These are phyloP conservation scores for Quercus phellos DNA, from an alignment of 331 rosid species.

Conservation along the genomic window DNA sequence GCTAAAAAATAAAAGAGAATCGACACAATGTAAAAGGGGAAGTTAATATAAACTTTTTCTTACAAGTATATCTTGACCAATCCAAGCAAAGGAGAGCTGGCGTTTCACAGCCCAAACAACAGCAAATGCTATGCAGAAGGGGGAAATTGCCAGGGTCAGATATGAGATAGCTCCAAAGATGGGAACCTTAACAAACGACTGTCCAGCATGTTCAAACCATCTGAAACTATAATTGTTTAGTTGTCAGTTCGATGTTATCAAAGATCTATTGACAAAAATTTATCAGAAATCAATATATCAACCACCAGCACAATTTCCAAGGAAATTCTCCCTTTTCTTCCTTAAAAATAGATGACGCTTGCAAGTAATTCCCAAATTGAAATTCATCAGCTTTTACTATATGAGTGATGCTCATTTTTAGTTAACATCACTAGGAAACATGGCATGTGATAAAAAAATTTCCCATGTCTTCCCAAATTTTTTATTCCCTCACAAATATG, in stretches of 20 bases:
- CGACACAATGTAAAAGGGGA: constrained; percentile 3
- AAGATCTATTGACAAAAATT: constrained; percentile 12
- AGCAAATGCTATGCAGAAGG: constrained; percentile 83
- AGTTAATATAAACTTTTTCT: constrained; percentile 32
- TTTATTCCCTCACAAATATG: not conserved
- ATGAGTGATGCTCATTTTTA: not conserved
- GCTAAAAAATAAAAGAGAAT: not conserved
- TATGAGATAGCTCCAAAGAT: constrained; percentile 83
- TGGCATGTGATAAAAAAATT: not conserved
- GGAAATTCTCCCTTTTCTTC: not conserved
- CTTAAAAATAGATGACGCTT: constrained; percentile 1
- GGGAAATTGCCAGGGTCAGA: constrained; percentile 81
- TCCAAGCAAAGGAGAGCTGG: constrained; percentile 66
- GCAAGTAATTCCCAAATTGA: not conserved
- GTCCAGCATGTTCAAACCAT: constrained; percentile 75
- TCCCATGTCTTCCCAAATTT: not conserved
- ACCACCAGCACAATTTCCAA: constrained; percentile 1
- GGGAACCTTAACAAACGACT: constrained; percentile 71
- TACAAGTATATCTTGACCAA: constrained; percentile 97
- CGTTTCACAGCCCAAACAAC: constrained; percentile 83
- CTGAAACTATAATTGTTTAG: constrained; percentile 72
- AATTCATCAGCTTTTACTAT: not conserved
- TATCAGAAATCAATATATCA: not conserved
- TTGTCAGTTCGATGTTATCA: constrained; percentile 38
- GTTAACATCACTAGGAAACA: not conserved